Evolutionary conservation across 768 basidiomycete species (phyloP).

Genomic region (Rhizopogon vesiculosus): DNA sequence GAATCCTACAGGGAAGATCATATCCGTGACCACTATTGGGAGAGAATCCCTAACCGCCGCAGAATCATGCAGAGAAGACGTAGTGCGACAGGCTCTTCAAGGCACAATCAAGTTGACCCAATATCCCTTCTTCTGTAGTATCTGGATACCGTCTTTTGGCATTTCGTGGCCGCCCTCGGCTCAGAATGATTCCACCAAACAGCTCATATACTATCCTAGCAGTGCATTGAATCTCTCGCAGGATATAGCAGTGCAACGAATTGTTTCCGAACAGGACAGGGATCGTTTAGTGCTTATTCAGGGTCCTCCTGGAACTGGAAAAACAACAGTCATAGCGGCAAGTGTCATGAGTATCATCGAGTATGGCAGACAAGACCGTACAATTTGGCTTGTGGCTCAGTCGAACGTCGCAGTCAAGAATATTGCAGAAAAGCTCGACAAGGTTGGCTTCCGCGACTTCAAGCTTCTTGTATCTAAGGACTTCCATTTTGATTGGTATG

Average conservation of each 20-base stretch:
- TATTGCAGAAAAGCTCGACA: slow-evolving; percentile 41
- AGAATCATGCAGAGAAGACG: slow-evolving; percentile 28
- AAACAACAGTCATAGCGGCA: slow-evolving; percentile 40
- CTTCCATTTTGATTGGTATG: slow-evolving; percentile 43
- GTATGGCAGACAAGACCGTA: slow-evolving; percentile 4
- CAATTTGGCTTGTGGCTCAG: slow-evolving; percentile 40
- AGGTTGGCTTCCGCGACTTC: slow-evolving; percentile 28
- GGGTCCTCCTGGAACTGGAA: slow-evolving; percentile 40
- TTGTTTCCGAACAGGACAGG: slow-evolving; percentile 18
- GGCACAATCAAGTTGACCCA: slow-evolving; percentile 8
- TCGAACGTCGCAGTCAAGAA: slow-evolving; percentile 52
- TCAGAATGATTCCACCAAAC: not conserved
- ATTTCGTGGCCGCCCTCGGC: slow-evolving; percentile 11
- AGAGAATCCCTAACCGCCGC: slow-evolving; percentile 52
- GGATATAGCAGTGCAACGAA: slow-evolving; percentile 19
- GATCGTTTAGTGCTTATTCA: slow-evolving; percentile 25
- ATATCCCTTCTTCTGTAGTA: slow-evolving; percentile 18
- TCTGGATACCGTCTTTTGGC: slow-evolving; percentile 23
- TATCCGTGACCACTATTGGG: slow-evolving; percentile 45
- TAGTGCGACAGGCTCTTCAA: slow-evolving; percentile 22
- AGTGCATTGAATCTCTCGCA: slow-evolving; percentile 24
- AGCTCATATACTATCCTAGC: not conserved
- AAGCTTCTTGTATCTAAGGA: slow-evolving; percentile 40
- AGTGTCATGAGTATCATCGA: slow-evolving; percentile 20
- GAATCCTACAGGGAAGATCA: slow-evolving; percentile 6